A percentile compares a stretch with the other conserved stretches of the same genome.
These are phyloP conservation scores for Arxiozyma slooffiae DNA, from an alignment of 1,139 yeast genomes.

Conservation along the genomic window DNA sequence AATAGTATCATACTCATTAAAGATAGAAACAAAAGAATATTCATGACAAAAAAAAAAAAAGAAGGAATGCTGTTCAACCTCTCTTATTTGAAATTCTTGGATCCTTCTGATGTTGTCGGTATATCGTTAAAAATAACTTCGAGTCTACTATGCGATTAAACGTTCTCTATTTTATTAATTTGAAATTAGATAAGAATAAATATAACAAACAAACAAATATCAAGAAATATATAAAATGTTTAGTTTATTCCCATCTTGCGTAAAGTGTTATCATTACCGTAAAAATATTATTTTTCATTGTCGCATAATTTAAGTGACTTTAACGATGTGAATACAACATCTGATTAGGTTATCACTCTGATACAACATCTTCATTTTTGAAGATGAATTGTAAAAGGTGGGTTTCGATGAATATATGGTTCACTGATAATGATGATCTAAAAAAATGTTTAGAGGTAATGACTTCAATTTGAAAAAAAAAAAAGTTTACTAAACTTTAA, in stretches of 20 bases:
- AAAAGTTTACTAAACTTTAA: too few species aligned
- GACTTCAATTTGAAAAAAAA: constrained; percentile 60
- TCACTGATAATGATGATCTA: constrained; percentile 13
- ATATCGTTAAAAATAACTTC: constrained; percentile 21
- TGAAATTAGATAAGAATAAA: constrained; percentile 10
- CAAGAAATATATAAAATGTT: constrained; percentile 24
- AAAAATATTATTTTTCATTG: constrained; percentile 44
- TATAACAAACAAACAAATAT: constrained; percentile 17
- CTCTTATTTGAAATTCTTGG: constrained; percentile 13
- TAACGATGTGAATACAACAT: constrained; percentile 6
- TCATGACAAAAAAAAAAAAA: constrained; percentile 9
- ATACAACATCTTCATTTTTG: constrained; percentile 6
- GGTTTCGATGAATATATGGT: constrained; percentile 51
- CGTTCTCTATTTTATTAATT: constrained; percentile 18
- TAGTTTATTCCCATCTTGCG: constrained; percentile 31
- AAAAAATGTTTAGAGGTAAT: constrained; percentile 38
- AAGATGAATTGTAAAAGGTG: constrained; percentile 31
- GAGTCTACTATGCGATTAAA: constrained; percentile 22
- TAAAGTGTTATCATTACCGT: constrained; percentile 40
- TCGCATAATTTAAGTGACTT: constrained; percentile 32
- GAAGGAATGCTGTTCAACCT: constrained; percentile 18
- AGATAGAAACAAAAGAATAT: too few species aligned
- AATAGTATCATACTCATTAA: constrained; percentile 17
- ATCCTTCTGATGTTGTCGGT: constrained; percentile 6
- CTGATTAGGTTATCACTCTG: constrained; percentile 13